These are phyloP conservation scores for Microbotryum saponariae DNA, from an alignment of 1,284 basidiomycete species.

Conservation along the genomic window DNA sequence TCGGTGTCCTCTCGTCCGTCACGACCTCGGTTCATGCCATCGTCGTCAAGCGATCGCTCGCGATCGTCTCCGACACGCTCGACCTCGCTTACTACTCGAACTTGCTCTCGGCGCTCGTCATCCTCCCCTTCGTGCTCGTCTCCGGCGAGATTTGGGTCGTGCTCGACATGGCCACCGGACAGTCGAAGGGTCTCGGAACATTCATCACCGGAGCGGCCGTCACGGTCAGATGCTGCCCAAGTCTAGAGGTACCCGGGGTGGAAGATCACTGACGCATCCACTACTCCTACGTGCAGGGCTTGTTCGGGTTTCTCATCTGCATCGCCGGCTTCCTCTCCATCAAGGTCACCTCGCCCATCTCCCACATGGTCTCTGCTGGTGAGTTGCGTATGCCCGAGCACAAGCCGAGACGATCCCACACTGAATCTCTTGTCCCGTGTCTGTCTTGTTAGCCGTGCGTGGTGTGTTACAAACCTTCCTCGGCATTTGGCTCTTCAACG, in stretches of 20 bases:
- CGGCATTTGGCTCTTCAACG: slow-evolving; percentile 64
- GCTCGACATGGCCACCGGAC: slow-evolving; percentile 52
- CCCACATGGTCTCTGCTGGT: slow-evolving; percentile 82
- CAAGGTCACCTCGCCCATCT: slow-evolving; percentile 84
- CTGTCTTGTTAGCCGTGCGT: slow-evolving; percentile 50
- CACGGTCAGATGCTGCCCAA: slow-evolving; percentile 50
- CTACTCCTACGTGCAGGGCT: slow-evolving; percentile 49
- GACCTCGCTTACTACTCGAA: slow-evolving; percentile 79
- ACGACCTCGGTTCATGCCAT: slow-evolving; percentile 76
- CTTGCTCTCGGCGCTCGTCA: slow-evolving; percentile 55
- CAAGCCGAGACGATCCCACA: not conserved
- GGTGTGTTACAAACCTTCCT: slow-evolving; percentile 71
- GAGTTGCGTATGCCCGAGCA: slow-evolving; percentile 46
- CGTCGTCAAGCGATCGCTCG: slow-evolving; percentile 70
- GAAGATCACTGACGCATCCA: not conserved
- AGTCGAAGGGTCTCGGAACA: slow-evolving; percentile 48
- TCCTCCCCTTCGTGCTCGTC: slow-evolving; percentile 60
- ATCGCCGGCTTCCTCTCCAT: slow-evolving; percentile 80
- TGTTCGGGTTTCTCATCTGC: slow-evolving; percentile 78
- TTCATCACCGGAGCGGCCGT: slow-evolving; percentile 69
- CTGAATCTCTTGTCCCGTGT: slow-evolving; percentile 46
- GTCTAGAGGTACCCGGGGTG: too few species aligned
- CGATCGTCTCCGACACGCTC: slow-evolving; percentile 66
- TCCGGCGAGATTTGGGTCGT: slow-evolving; percentile 62
- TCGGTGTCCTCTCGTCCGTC: slow-evolving; percentile 66